A percentile compares a stretch with the other conserved stretches of the same genome.
phyloP scores from a whole-genome alignment of 228 moss, liverwort and hornwort species.

The Sphagnum magellanicum region DNA sequence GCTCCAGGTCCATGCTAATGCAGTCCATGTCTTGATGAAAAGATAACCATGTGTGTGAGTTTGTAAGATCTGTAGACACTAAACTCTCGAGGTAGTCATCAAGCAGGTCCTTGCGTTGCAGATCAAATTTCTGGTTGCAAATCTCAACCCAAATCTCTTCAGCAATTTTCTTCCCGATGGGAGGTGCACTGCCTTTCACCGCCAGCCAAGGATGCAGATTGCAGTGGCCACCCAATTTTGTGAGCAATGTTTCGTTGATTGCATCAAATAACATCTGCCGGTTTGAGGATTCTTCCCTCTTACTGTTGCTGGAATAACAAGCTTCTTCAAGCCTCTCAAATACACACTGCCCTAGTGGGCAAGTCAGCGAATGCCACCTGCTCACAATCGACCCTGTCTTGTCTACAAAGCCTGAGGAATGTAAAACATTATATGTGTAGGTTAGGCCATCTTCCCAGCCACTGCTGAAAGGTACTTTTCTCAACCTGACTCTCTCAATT shows the following conservation, averaged over 20 bases:
- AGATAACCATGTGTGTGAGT: conserved; percentile 16
- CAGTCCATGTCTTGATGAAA: conserved; percentile 13
- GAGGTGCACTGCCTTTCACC: conserved; percentile 6
- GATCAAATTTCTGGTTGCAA: conserved; percentile 10
- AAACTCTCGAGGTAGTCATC: conserved; percentile 11
- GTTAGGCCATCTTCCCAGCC: conserved; percentile 44
- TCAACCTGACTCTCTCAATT: conserved; percentile 12
- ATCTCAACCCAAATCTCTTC: conserved; percentile 34
- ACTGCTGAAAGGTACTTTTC: conserved; percentile 10
- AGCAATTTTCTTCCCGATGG: conserved; percentile 19
- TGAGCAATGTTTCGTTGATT: conserved; percentile 54
- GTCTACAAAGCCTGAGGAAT: conserved; percentile 57
- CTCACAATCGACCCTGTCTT: conserved; percentile 32
- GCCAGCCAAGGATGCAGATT: conserved; percentile 44
- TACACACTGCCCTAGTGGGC: conserved; percentile 42
- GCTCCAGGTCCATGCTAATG: conserved; percentile 25
- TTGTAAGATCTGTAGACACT: conserved; percentile 25
- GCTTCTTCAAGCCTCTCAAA: conserved; percentile 38
- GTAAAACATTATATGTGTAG: conserved; percentile 61
- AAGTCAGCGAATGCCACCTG: conserved; percentile 63
- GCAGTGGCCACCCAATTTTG: conserved; percentile 29
- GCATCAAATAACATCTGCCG: conserved; percentile 64
- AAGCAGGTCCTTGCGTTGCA: neutral
- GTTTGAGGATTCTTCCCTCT: conserved; percentile 19
- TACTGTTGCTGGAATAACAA: conserved; percentile 14